Evolutionary conservation across 2,329 filamentous ascomycete species (phyloP), one percentile per base, ranked within the genome.

Genomic region (Proliferodiscus dingleyae): DNA sequence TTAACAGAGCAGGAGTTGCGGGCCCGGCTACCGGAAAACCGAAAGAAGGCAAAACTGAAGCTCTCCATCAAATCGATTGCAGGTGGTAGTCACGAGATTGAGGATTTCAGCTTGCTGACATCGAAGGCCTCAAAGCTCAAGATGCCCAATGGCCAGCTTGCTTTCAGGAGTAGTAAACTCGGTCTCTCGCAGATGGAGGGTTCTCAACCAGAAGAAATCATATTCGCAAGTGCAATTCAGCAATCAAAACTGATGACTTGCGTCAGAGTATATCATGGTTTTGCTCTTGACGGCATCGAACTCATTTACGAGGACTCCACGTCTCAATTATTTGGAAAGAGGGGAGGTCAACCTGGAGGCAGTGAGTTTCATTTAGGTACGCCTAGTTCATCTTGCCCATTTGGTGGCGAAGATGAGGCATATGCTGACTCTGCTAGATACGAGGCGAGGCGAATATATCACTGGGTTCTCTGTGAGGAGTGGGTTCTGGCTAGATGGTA

Each of bases 301-400:
- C 97, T 98, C 66, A 74, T 87, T 48, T 97, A 95, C 61, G 91
- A 97, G 60, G 89, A 97, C 64, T 77, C 79, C 13, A 85, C 87
- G 1, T 85, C 75, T 44, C 89, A 96, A 62, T 66, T 96, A 3
- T 94, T 98, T 70, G 93, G 93, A 32, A 90, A 88, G 60, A 74
- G 77, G 44, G 85, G 85, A 10, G 86, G 84, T 6, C 83, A 83
- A 52, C 68, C 75, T 19, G 81, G 80, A 2, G 83, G 84, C 1
- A 82, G 85, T 59, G 77, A 81, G 37, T 95, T 95, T 68, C 75
- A 85, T 13, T 74, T 97, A 56, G 83, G 86, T 88, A 70, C 67
- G 81, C n/a, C n/a, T n/a, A n/a, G n/a, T n/a, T n/a, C n/a, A n/a
- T n/a, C n/a, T n/a, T n/a, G n/a, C n/a, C n/a, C n/a, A n/a, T n/a